Evolutionary conservation across 129 eudicot species (phyloP).

Genomic region (Arctium minus): DNA sequence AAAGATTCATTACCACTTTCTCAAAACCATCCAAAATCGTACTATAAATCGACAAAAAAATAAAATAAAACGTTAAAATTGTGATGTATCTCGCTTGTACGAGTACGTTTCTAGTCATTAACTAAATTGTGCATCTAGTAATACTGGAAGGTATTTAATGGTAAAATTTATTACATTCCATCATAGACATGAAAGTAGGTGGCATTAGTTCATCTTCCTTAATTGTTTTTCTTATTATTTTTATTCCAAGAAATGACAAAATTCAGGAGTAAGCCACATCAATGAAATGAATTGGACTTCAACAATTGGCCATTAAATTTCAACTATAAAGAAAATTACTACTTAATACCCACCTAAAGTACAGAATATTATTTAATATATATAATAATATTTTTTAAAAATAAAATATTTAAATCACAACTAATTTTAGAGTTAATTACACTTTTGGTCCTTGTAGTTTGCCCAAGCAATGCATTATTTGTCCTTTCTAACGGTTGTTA

Average conservation of each 20-base stretch:
- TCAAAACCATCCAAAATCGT: no score
- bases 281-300: background rate
- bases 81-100: no score
- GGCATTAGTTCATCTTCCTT: background rate
- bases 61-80: no score
- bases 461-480: no score
- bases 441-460: no score
- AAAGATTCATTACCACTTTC: no score
- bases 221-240: background rate
- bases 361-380: background rate
- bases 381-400: no score
- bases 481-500: no score
- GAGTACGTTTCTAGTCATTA: no score
- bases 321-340: background rate
- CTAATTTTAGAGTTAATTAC: no score
- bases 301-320: background rate
- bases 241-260: background rate
- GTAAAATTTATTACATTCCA: background rate
- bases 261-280: background rate
- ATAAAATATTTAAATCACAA: no score
- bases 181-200: background rate
- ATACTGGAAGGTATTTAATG: background rate
- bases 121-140: background rate
- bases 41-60: no score
- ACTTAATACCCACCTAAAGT: background rate